These are phyloP conservation scores for Acer campestre DNA, from an alignment of 345 rosid genomes.

Conservation along the genomic window DNA sequence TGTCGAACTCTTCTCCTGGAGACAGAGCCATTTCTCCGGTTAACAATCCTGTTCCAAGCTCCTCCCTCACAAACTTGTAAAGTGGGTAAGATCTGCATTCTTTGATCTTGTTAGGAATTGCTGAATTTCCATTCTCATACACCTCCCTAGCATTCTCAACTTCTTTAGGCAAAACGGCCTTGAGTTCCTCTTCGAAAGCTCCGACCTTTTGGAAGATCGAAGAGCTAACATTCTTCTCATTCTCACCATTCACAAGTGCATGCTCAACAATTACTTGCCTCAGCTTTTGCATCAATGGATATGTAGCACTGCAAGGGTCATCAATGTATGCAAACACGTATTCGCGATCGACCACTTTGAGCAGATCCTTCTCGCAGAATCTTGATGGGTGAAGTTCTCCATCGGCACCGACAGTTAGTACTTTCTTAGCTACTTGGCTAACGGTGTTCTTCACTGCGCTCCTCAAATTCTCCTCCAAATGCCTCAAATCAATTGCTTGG, in stretches of 20 bases:
- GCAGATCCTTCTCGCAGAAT: slow-evolving; percentile 67
- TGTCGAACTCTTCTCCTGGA: slow-evolving; percentile 77
- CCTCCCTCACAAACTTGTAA: slow-evolving; percentile 68
- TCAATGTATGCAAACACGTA: slow-evolving; percentile 62
- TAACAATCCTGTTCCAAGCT: slow-evolving; percentile 49
- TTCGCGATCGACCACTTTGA: slow-evolving; percentile 67
- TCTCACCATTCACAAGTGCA: slow-evolving; percentile 61
- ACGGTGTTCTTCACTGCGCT: slow-evolving; percentile 45
- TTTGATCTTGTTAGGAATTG: slow-evolving; percentile 56
- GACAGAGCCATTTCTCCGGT: slow-evolving; percentile 64
- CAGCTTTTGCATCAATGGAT: slow-evolving; percentile 79
- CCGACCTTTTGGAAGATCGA: slow-evolving; percentile 72
- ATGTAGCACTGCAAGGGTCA: slow-evolving; percentile 70
- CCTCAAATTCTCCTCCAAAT: slow-evolving; percentile 62
- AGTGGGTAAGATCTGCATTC: slow-evolving; percentile 76
- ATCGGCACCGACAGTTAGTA: slow-evolving; percentile 48
- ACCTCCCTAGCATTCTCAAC: slow-evolving; percentile 53
- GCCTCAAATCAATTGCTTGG: slow-evolving; percentile 66
- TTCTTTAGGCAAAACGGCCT: slow-evolving; percentile 54
- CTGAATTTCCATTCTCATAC: slow-evolving; percentile 51
- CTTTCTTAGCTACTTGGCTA: slow-evolving; percentile 51
- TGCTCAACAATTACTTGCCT: slow-evolving; percentile 74
- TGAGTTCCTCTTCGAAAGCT: slow-evolving; percentile 66
- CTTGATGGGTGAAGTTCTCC: slow-evolving; percentile 81
- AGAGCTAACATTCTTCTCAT: slow-evolving; percentile 42